phyloP scores from a whole-genome alignment of 768 basidiomycete genomes.

The Termitomyces heimii region DNA sequence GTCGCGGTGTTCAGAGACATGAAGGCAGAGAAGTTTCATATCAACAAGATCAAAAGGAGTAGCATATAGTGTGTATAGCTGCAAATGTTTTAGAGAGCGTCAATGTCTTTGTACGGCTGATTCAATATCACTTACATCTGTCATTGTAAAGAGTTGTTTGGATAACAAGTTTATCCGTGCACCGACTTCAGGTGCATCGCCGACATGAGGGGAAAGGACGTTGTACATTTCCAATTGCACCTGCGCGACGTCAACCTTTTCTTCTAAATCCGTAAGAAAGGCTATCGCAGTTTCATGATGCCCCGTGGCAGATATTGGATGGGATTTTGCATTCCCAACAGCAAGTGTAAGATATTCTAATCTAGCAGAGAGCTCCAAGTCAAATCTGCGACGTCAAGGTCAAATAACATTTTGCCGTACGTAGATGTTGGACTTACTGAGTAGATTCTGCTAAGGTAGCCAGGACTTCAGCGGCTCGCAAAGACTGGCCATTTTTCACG shows the following conservation, averaged over 20 bases:
- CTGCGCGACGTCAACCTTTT: slow-evolving; percentile 94
- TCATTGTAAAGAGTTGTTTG: slow-evolving; percentile 66
- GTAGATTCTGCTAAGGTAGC: slow-evolving; percentile 77
- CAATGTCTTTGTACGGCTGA: not conserved
- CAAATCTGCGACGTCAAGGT: slow-evolving; percentile 39
- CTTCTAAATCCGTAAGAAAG: slow-evolving; percentile 92
- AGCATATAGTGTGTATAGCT: slow-evolving; percentile 89
- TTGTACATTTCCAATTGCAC: slow-evolving; percentile 92
- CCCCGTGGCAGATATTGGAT: slow-evolving; percentile 72
- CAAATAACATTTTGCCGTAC: not conserved
- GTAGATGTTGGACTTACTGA: slow-evolving; percentile 44
- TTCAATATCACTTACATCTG: slow-evolving; percentile 51
- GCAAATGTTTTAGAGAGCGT: slow-evolving; percentile 6
- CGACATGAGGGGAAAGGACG: slow-evolving; percentile 51
- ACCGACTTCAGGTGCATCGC: slow-evolving; percentile 57
- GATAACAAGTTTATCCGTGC: slow-evolving; percentile 56
- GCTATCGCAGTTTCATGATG: slow-evolving; percentile 88
- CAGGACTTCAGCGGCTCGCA: slow-evolving; percentile 86
- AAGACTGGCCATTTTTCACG: slow-evolving; percentile 82
- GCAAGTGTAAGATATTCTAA: slow-evolving; percentile 92
- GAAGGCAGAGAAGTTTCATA: slow-evolving; percentile 84
- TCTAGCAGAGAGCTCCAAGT: slow-evolving; percentile 63
- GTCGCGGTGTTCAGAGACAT: slow-evolving; percentile 91
- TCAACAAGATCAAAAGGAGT: slow-evolving; percentile 78
- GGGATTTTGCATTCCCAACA: slow-evolving; percentile 94